Evolutionary conservation across 257 asterid genomes (phyloP).

Genomic region (Solanum okadae): DNA sequence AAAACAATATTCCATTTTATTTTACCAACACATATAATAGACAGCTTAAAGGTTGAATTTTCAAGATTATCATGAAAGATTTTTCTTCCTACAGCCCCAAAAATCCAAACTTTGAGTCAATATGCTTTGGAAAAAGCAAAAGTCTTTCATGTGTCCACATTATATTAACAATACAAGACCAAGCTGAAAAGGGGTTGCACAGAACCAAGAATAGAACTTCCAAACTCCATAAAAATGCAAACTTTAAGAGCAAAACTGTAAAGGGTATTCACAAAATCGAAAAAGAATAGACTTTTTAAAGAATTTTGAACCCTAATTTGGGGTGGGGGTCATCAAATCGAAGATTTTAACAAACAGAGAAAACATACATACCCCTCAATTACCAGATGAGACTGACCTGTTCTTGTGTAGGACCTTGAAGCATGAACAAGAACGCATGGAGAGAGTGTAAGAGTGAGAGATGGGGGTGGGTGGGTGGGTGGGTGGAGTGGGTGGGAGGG

Average conservation of each 20-base stretch:
- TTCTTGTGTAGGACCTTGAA: background rate
- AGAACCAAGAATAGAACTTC: background rate
- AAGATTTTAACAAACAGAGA: background rate
- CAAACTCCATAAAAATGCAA: background rate
- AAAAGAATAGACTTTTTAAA: background rate
- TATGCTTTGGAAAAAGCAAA: background rate
- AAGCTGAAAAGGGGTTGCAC: background rate
- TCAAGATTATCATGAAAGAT: background rate
- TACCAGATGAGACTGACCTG: background rate
- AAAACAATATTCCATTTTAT: background rate
- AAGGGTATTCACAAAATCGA: background rate
- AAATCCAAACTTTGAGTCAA: constrained; percentile 1
- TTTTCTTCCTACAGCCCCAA: background rate
- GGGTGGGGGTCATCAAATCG: background rate
- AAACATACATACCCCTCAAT: constrained; percentile 2
- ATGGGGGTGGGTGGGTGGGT: background rate
- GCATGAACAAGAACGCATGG: background rate
- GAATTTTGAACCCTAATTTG: background rate
- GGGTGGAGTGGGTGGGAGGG: background rate
- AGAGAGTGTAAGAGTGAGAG: background rate
- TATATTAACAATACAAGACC: background rate
- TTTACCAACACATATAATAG: background rate
- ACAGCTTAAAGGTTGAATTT: background rate
- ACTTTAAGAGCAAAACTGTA: background rate
- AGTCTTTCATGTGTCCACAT: background rate